phyloP scores from a whole-genome alignment of 768 basidiomycete species.

The Lenzites betulinus region DNA sequence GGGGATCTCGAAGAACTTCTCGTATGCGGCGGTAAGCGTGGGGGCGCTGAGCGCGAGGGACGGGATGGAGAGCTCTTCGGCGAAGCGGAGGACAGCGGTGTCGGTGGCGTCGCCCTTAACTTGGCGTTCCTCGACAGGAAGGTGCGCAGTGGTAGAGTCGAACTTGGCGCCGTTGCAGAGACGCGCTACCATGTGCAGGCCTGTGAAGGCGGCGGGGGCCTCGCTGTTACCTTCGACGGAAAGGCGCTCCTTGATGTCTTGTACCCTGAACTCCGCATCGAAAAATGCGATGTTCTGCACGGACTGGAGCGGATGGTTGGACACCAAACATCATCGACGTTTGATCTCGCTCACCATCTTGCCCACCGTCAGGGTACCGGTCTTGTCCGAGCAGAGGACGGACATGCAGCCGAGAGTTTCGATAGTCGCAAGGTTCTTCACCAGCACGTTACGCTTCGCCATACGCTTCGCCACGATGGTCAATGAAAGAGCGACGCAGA shows the following conservation, averaged over 20 bases:
- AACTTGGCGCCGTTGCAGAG: constrained; percentile 63
- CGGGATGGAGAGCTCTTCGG: constrained; percentile 33
- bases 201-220: constrained; percentile 29
- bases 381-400: constrained; percentile 57
- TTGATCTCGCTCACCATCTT: constrained; percentile 41
- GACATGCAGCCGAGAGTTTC: constrained; percentile 68
- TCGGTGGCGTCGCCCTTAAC: constrained; percentile 61
- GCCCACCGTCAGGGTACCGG: constrained; percentile 58
- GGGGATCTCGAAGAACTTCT: constrained; percentile 33
- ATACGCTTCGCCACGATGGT: constrained; percentile 44
- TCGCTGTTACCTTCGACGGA: constrained; percentile 3
- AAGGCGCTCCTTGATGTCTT: constrained; percentile 26
- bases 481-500: constrained; percentile 58
- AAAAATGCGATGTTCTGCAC: constrained; percentile 45
- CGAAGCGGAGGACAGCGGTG: constrained; percentile 55
- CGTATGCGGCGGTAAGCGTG: constrained; percentile 12
- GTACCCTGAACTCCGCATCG: constrained; percentile 27
- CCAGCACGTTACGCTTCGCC: constrained; percentile 53
- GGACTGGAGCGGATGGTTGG: constrained; percentile 30
- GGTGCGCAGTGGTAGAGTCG: constrained; percentile 33
- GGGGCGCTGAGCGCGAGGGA: constrained; percentile 8
- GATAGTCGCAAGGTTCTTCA: constrained; percentile 61
- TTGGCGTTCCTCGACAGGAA: constrained; percentile 31
- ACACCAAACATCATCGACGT: neutral
- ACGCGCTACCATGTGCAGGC: constrained; percentile 44